phyloP scores from a whole-genome alignment of 495 filamentous ascomycete genomes.

The Halenospora varia region DNA sequence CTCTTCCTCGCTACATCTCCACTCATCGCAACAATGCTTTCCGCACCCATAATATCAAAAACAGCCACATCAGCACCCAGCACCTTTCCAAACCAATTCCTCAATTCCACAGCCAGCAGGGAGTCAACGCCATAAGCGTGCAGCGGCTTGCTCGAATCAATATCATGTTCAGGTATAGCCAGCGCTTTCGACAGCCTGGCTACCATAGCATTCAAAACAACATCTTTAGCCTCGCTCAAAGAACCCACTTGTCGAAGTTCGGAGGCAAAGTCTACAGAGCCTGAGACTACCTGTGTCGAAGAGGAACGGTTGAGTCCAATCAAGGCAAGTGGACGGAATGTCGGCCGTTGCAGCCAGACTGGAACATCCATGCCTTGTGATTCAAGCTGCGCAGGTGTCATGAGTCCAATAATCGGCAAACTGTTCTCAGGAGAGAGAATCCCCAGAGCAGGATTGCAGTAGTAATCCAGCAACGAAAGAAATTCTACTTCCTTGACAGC shows the following conservation, averaged over 20 bases:
- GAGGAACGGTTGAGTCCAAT: not conserved
- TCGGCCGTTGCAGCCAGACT: too few relatives aligned
- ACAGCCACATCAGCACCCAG: slow-evolving; percentile 1
- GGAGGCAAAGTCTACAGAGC: not conserved
- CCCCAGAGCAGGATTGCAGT: slow-evolving; percentile 4
- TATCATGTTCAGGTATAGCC: slow-evolving; percentile 30
- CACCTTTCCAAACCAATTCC: slow-evolving; percentile 30
- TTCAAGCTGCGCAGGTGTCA: not conserved
- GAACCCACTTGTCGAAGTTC: not conserved
- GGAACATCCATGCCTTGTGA: not conserved
- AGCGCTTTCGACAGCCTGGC: slow-evolving; percentile 30
- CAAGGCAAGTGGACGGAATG: too few relatives aligned
- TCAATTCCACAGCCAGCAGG: slow-evolving; percentile 44
- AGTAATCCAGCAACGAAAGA: slow-evolving; percentile 1
- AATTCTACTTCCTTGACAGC: not conserved
- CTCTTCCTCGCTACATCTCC: too few relatives aligned
- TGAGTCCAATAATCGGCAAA: not conserved
- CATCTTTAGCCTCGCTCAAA: not conserved
- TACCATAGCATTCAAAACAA: not conserved
- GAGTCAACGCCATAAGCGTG: slow-evolving; percentile 41
- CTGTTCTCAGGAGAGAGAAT: not conserved
- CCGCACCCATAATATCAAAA: too few relatives aligned
- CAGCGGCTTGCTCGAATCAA: slow-evolving; percentile 31
- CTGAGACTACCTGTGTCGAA: not conserved
- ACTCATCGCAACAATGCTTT: too few relatives aligned